phyloP scores from a whole-genome alignment of 176 grass and related monocot species.

The Carex cristatella region DNA sequence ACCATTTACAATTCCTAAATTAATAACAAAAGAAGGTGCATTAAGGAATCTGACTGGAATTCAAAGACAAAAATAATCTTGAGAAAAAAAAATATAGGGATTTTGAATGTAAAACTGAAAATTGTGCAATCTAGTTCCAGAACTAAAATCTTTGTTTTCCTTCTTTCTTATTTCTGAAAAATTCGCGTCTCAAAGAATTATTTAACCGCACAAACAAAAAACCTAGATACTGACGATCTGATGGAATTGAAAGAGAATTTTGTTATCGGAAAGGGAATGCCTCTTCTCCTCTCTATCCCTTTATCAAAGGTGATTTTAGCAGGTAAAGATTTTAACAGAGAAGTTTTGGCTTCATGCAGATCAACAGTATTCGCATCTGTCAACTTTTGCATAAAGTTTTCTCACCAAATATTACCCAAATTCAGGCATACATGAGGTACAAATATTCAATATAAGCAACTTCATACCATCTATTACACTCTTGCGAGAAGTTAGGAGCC shows the following conservation, averaged over 20 bases:
- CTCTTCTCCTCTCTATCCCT: no score
- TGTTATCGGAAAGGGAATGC: no score
- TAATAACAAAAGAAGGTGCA: background rate
- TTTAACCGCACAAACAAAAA: no score
- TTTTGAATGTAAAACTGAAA: background rate
- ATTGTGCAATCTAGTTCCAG: background rate
- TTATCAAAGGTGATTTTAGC: no score
- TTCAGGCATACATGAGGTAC: background rate
- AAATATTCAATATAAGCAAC: constrained; percentile 20
- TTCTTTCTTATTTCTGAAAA: background rate
- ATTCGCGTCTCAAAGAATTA: no score
- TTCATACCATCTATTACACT: constrained; percentile 71
- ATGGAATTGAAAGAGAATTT: no score
- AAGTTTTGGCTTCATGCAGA: no score
- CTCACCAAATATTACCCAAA: no score
- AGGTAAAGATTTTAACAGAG: no score
- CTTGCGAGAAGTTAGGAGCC: constrained; percentile 69
- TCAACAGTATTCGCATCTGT: no score
- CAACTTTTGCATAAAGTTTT: no score
- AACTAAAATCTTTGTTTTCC: background rate
- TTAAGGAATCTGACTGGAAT: background rate
- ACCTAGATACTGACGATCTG: no score
- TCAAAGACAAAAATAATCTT: background rate
- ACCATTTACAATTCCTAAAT: constrained; percentile 86
- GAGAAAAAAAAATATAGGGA: background rate